Evolutionary conservation across 441 rosid species (phyloP).

Genomic region (Gossypium davidsonii): DNA sequence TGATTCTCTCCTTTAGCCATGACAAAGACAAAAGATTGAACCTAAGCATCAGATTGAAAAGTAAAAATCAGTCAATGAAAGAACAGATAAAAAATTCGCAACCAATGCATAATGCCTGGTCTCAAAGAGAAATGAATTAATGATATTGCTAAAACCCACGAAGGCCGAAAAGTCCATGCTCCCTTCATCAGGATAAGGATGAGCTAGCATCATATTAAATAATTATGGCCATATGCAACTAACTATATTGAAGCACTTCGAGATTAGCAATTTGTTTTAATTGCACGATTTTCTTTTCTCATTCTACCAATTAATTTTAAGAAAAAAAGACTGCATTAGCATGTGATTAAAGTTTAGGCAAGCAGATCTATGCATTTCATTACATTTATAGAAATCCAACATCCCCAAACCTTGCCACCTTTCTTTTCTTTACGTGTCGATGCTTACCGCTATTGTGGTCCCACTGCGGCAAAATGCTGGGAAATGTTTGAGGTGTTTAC

Average conservation of each 20-base stretch:
- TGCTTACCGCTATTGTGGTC: conserved; percentile 69
- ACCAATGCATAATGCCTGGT: conserved; percentile 1
- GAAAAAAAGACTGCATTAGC: not conserved
- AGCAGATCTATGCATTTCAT: not conserved
- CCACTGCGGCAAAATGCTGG: conserved; percentile 80
- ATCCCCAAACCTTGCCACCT: not conserved
- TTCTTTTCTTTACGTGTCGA: conserved; percentile 5
- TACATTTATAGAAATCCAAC: not conserved
- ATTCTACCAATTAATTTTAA: not conserved
- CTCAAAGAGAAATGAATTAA: not conserved
- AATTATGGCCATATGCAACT: not conserved
- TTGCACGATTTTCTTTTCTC: not conserved
- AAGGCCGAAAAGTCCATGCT: not conserved
- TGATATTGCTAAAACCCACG: not conserved
- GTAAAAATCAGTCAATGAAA: not conserved
- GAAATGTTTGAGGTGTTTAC: conserved; percentile 89
- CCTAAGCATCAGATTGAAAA: conserved; percentile 35
- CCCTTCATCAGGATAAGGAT: not conserved
- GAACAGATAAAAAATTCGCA: not conserved
- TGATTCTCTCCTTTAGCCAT: conserved; percentile 81
- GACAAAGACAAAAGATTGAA: conserved; percentile 88
- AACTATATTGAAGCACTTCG: not conserved
- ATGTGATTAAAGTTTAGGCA: not conserved
- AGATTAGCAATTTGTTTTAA: not conserved
- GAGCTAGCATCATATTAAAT: conserved; percentile 5